phyloP scores from a whole-genome alignment of 805 yeast genomes.

The Zygoascus ofunaensis region DNA sequence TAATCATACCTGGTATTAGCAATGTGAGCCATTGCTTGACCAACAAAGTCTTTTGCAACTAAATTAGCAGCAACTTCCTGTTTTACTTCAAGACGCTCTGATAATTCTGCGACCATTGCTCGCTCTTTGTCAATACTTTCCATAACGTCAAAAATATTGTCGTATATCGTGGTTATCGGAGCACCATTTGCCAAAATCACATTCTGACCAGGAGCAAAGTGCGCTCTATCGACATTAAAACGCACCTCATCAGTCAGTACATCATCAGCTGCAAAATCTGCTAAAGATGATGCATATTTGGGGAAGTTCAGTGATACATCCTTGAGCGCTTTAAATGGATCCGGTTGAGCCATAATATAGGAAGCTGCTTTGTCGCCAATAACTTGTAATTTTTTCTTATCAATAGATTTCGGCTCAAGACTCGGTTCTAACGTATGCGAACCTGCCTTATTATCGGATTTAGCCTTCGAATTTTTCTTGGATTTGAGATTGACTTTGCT shows the following conservation, averaged over 20 bases:
- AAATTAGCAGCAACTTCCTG: conserved; percentile 19
- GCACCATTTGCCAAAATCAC: conserved; percentile 62
- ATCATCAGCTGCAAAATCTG: conserved; percentile 17
- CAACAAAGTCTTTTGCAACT: conserved; percentile 21
- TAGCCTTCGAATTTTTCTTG: not conserved
- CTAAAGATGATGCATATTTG: conserved; percentile 36
- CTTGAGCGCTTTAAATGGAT: conserved; percentile 33
- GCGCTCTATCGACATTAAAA: conserved; percentile 14
- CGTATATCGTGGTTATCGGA: conserved; percentile 36
- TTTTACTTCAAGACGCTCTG: conserved; percentile 3
- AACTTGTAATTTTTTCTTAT: conserved; percentile 20
- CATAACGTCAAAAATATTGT: conserved; percentile 26
- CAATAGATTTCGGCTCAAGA: conserved; percentile 17
- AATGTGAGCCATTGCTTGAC: conserved; percentile 8
- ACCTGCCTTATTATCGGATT: conserved; percentile 5
- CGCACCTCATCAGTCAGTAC: conserved; percentile 19
- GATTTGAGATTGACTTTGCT: not conserved
- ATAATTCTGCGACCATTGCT: conserved; percentile 17
- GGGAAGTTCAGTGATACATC: conserved; percentile 47
- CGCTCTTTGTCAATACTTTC: conserved; percentile 34
- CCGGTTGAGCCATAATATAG: conserved; percentile 28
- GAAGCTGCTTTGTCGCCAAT: conserved; percentile 26
- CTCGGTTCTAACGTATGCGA: conserved; percentile 16
- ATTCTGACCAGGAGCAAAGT: conserved; percentile 22
- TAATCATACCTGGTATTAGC: conserved; percentile 27